A percentile compares a stretch with the other conserved stretches of the same genome.
phyloP scores from a whole-genome alignment of 176 grass and related monocot species.

The Paspalum notatum region DNA sequence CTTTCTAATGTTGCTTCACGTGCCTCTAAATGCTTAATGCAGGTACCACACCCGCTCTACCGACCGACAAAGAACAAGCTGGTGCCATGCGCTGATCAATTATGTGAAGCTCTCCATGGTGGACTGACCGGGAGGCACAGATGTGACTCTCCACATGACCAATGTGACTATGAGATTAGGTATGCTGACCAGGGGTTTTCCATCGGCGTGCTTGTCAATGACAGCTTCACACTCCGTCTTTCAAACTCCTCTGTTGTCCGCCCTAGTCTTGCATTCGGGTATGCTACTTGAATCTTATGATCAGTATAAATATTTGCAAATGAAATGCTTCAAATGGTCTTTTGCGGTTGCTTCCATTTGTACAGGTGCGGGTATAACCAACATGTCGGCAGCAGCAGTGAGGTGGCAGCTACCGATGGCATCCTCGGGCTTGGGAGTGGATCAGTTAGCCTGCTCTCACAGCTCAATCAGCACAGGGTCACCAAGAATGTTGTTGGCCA shows the following conservation, averaged over 20 bases:
- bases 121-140: slow-evolving; percentile 19
- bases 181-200: slow-evolving; percentile 88
- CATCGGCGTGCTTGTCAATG: slow-evolving; percentile 69
- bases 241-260: slow-evolving; percentile 61
- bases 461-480: slow-evolving; percentile 80
- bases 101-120: slow-evolving; percentile 58
- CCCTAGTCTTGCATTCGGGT: slow-evolving; percentile 84
- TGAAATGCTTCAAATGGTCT: background rate
- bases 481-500: slow-evolving; percentile 93
- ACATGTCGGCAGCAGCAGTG: slow-evolving; percentile 42
- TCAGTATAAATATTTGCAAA: background rate
- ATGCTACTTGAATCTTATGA: slow-evolving; percentile 22
- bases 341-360: slow-evolving; percentile 27
- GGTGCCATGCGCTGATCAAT: slow-evolving; percentile 60
- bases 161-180: slow-evolving; percentile 87
- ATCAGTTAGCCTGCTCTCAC: slow-evolving; percentile 76
- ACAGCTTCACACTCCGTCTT: slow-evolving; percentile 65
- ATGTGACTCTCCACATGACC: slow-evolving; percentile 46
- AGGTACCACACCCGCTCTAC: slow-evolving; percentile 90
- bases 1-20: slow-evolving; percentile 14
- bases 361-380: slow-evolving; percentile 94
- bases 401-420: slow-evolving; percentile 65
- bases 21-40: background rate
- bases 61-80: slow-evolving; percentile 76
- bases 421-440: slow-evolving; percentile 83